These are phyloP conservation scores for Cucurbita ficifolia DNA, from an alignment of 306 rosid genomes.

Conservation along the genomic window DNA sequence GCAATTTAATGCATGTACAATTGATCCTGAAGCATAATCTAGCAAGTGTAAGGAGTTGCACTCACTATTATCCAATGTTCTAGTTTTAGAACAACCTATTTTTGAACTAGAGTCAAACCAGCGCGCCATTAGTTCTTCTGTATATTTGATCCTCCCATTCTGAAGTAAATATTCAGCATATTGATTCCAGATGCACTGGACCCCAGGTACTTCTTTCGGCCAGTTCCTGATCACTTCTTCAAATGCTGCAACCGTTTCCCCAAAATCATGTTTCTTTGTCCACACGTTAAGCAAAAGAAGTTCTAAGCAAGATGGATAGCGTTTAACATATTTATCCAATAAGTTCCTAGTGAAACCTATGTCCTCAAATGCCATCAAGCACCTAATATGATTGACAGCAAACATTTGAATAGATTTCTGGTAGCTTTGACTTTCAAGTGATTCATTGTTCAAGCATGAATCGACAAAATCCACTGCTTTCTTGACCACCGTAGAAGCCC, in stretches of 20 bases:
- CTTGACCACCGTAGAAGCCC: slow-evolving; percentile 50
- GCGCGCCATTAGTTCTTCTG: slow-evolving; percentile 45
- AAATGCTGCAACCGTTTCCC: slow-evolving; percentile 35
- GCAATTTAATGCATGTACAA: slow-evolving; percentile 14
- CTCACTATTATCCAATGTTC: slow-evolving; percentile 12
- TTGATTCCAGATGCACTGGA: slow-evolving; percentile 87
- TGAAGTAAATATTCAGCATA: slow-evolving; percentile 50
- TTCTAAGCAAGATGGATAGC: slow-evolving; percentile 68
- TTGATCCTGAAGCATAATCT: slow-evolving; percentile 23
- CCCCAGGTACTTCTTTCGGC: slow-evolving; percentile 72
- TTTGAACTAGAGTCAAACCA: slow-evolving; percentile 59
- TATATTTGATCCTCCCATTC: slow-evolving; percentile 35
- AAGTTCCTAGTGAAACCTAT: slow-evolving; percentile 31
- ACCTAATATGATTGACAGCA: slow-evolving; percentile 67
- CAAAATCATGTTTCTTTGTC: slow-evolving; percentile 23
- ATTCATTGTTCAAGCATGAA: slow-evolving; percentile 30
- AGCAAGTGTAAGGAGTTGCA: slow-evolving; percentile 6
- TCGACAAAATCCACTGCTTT: slow-evolving; percentile 43
- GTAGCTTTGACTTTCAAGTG: slow-evolving; percentile 30
- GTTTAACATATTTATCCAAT: slow-evolving; percentile 50
- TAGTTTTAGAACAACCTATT: slow-evolving; percentile 20
- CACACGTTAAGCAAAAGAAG: slow-evolving; percentile 42
- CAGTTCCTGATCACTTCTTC: slow-evolving; percentile 59
- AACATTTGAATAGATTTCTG: slow-evolving; percentile 47
- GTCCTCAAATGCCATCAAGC: slow-evolving; percentile 54